Evolutionary conservation across 306 rosid genomes (phyloP).

Genomic region (Amphicarpaea edgeworthii): DNA sequence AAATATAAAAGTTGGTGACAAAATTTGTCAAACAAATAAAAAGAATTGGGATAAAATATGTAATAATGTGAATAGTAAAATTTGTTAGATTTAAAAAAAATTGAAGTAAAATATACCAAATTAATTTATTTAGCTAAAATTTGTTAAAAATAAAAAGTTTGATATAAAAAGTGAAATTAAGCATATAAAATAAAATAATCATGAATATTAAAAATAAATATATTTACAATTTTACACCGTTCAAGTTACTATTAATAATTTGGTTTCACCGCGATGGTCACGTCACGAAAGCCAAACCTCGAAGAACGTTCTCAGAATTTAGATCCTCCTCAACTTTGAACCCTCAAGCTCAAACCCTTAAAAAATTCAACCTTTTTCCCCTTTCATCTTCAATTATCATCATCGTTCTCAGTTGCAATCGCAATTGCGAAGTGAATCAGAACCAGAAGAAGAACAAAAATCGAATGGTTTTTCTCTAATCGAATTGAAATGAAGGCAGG

Average conservation of each 20-base stretch:
- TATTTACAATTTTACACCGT: no score
- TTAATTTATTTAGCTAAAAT: no score
- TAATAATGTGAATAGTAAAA: no score
- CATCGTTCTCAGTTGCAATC: not conserved
- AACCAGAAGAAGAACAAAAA: not conserved
- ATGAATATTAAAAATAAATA: no score
- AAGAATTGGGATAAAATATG: no score
- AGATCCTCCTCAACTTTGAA: conserved; percentile 1
- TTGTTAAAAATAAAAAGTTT: no score
- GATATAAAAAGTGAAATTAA: no score
- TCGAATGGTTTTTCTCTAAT: conserved; percentile 30
- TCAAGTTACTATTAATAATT: not conserved
- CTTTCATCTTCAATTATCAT: not conserved
- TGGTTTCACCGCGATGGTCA: conserved; percentile 8
- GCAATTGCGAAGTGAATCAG: not conserved
- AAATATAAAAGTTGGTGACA: no score
- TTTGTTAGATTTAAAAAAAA: no score
- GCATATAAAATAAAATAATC: no score
- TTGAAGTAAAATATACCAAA: no score
- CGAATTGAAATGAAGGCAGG: conserved; percentile 78
- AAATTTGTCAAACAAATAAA: no score
- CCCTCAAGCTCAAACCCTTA: not conserved
- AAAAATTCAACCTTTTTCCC: not conserved
- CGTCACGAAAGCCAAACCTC: not conserved
- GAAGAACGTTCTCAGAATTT: not conserved